Base-by-base conservation (phyloP, 805 yeast species). In the Pichia phayaonensis region DNA sequence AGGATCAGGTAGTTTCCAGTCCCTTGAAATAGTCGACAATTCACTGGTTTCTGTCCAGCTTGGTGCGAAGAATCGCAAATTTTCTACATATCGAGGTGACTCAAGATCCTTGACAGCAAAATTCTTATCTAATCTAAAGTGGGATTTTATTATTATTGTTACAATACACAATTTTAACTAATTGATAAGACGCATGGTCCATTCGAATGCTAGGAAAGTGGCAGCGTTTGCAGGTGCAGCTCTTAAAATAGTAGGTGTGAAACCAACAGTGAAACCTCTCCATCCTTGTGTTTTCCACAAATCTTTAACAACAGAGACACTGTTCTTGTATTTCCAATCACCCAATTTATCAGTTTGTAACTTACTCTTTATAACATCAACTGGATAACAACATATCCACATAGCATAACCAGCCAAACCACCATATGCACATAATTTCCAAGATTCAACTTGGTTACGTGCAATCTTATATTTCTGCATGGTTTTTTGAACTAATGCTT, bases 171-270 rank as follows among this genome's bases (percentile, higher is more conserved):
- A 16, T n/a, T 34, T n/a, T 34, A 34, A 16, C 8, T 50, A 75
- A 51, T 65, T 72, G 43, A 79, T 62, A 26, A 73, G 58, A 69
- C 96, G 80, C 86, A 90, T 84, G 5, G 96, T 86, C 46, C 85
- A 69, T 68, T 94, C 99, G 65, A 94, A 94, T 2, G 95, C 90
- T 42, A 89, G 84, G 70, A 94, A 94, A 0, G 99, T 95, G 29
- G 95, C 96, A 41, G 96, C 99, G 65, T 94, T 95, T 4, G 95
- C 99, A 0, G 99, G 99, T 3, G 96, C 96, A 46, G 99, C 98
- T 70, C 99, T 84, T 56, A 94, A 72, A 56, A 94, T 80, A 0
- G 98, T 90, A 39, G 99, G 97, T 20, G 81, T 68, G 64, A 95
- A 90, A 1, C 99, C 99, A 69, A 84, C 84, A 70, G 87, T 86